Evolutionary conservation across 306 rosid species (phyloP).

Genomic region (Geum urbanum): DNA sequence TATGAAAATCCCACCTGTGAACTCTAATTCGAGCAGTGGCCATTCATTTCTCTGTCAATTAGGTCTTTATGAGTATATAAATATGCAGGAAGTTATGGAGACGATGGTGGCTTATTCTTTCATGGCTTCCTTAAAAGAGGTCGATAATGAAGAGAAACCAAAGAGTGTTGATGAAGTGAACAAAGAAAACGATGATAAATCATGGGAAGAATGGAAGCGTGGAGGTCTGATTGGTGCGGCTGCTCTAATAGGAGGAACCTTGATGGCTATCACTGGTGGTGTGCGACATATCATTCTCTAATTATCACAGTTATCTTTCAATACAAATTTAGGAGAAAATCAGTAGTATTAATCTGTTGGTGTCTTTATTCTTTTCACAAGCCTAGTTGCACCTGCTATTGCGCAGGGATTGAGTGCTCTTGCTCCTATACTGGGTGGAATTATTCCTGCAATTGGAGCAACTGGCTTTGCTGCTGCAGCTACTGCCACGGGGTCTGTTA

Average conservation of each 20-base stretch:
- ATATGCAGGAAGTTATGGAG: conserved; percentile 30
- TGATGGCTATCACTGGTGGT: conserved; percentile 32
- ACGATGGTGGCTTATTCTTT: conserved; percentile 26
- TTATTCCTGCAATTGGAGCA: conserved; percentile 21
- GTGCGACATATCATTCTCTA: conserved; percentile 2
- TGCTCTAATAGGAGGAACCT: conserved; percentile 28
- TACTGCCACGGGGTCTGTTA: conserved; percentile 27
- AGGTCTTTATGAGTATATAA: background rate
- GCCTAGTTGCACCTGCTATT: conserved; percentile 25
- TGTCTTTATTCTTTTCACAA: conserved; percentile 12
- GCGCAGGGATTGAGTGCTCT: conserved; percentile 23
- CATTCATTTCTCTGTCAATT: background rate
- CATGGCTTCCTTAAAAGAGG: conserved; percentile 21
- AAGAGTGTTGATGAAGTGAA: conserved; percentile 2
- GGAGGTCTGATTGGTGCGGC: conserved; percentile 32
- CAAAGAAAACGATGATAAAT: background rate
- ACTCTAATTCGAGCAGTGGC: background rate
- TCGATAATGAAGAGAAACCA: background rate
- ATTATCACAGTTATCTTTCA: background rate
- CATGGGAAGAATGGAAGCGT: conserved; percentile 21
- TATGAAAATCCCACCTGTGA: background rate
- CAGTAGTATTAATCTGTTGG: background rate
- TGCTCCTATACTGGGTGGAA: conserved; percentile 13
- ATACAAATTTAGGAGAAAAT: background rate
- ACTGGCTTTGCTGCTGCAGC: conserved; percentile 24